Conservation (phyloP, 805 yeast genomes). For the Yamadazyma ubonensis region DNA sequence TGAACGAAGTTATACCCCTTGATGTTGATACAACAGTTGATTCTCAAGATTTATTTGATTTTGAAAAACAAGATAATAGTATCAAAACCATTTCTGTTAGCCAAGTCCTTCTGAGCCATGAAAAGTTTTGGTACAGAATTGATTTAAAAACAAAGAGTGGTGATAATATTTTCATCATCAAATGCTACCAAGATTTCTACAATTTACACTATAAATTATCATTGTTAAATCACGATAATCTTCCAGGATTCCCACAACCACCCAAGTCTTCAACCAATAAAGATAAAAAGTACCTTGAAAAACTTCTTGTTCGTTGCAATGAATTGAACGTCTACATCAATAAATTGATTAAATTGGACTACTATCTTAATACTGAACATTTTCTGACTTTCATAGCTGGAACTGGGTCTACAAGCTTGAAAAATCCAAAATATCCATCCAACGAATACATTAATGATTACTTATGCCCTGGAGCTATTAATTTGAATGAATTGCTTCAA, state of each 20-base stretch:
- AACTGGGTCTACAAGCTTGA: constrained; percentile 3
- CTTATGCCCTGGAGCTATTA: constrained; percentile 21
- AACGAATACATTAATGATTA: constrained; percentile 22
- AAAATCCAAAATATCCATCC: constrained; percentile 12
- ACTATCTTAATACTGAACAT: constrained; percentile 26
- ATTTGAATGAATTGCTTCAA: constrained; percentile 16
- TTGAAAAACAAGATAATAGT: constrained; percentile 12
- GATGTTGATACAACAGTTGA: constrained; percentile 4
- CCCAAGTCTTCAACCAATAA: constrained; percentile 13
- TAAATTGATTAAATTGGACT: constrained; percentile 18
- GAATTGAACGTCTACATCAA: constrained; percentile 28
- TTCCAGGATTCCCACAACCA: constrained; percentile 36
- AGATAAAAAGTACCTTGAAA: constrained; percentile 16
- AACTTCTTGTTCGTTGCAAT: constrained; percentile 21
- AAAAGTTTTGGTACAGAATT: constrained; percentile 36
- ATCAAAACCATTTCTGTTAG: constrained; percentile 19
- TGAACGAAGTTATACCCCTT: constrained; percentile 18
- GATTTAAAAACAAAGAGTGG: constrained; percentile 22
- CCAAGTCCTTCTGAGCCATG: constrained; percentile 26
- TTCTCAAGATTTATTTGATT: constrained; percentile 14
- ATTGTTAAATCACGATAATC: constrained; percentile 11
- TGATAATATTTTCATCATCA: constrained; percentile 24
- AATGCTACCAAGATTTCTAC: constrained; percentile 38
- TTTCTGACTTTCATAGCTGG: constrained; percentile 25
- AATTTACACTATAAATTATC: constrained; percentile 25